These are phyloP conservation scores for Fusarium incarnatum DNA, from an alignment of 2,329 filamentous ascomycete species.

Conservation along the genomic window DNA sequence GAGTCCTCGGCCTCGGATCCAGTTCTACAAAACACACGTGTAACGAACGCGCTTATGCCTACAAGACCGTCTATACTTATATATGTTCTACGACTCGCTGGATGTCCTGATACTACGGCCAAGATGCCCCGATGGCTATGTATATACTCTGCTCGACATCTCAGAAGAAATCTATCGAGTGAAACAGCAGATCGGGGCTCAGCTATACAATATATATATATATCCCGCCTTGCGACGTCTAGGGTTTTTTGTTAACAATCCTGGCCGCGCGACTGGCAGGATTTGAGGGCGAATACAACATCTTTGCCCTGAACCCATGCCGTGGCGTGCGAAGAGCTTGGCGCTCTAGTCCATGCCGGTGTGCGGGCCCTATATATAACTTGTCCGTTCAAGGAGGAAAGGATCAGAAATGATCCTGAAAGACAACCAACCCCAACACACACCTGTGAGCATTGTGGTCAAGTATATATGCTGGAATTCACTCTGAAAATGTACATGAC, in stretches of 20 bases:
- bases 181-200: neutral
- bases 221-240: neutral
- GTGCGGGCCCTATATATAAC: neutral
- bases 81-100: neutral
- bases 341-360: neutral
- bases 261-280: neutral
- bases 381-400: neutral
- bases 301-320: rapidly evolving
- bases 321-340: neutral
- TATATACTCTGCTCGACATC: neutral
- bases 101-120: neutral
- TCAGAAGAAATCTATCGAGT: neutral
- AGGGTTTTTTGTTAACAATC: rapidly evolving
- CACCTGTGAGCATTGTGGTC: rapidly evolving
- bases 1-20: neutral
- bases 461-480: neutral
- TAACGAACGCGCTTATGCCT: neutral
- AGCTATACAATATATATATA: neutral
- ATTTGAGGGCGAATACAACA: neutral
- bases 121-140: too few species aligned
- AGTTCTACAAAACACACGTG: neutral
- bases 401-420: neutral
- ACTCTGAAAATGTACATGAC: too few species aligned
- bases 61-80: neutral
- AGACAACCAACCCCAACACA: neutral